Base-by-base conservation (phyloP, 192 early-diverging fungal genomes). In the Umbelopsis sp. region DNA sequence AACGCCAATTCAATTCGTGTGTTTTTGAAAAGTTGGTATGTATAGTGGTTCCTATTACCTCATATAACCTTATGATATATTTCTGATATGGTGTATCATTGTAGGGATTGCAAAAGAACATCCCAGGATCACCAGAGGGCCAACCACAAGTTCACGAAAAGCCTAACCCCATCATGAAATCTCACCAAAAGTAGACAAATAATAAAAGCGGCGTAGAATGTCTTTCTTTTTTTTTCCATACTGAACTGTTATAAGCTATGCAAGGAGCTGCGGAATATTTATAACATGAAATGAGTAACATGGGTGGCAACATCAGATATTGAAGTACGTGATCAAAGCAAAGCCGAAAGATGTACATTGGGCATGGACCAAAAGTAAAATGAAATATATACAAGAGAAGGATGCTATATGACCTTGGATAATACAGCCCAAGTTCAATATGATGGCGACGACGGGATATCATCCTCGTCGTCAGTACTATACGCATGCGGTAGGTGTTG, bases 11-110 rank as follows among this genome's bases (percentile, higher is more conserved):
- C 74, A 97, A 95, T 84, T 84, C 86, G 50, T 98, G 97, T 79
- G 90, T 97, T 43, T 96, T 97, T 70, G 88, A 86, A 32, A 90
- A 93, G 67, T 81, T 98, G 81, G 94, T 95, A 86, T 45, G 86
- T 77, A 17, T 34, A 0, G 3, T 9, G 12, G 8, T 9, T 45
- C 25, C 51, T 9, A 41, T 76, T n/a, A 41, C 21, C 4, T 44
- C 0, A 6, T 41, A 41, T 41, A 6, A 36, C 12, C n/a, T 43
- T 25, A 50, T 53, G 2, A 26, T 45, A 6, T n/a, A 0, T 21
- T 47, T 21, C n/a, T 21, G 47, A 53, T 51, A 12, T 25, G 8
- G 31, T 69, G 29, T 51, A 41, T 68, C 26, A 45, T 54, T 59
- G 10, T 14, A 75, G 78, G 79, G 79, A 52, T 85, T 88, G 74